phyloP scores from a whole-genome alignment of 2,329 filamentous ascomycete genomes.

The Fusarium beomiforme region DNA sequence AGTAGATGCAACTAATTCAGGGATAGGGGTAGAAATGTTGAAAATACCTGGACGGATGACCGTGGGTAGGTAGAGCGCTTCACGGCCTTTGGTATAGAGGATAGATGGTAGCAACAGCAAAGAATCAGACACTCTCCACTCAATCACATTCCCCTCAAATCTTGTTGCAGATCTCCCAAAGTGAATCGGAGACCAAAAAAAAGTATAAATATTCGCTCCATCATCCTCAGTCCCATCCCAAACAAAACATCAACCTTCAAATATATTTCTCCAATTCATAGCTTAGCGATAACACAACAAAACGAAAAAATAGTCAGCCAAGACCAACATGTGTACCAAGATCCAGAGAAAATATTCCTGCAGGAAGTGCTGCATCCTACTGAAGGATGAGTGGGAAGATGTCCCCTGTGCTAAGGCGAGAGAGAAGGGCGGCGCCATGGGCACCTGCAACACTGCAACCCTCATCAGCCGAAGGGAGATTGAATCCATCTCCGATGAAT shows the following conservation, averaged over 20 bases:
- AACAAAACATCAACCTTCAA: no score
- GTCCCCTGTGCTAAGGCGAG: background rate
- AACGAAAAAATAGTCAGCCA: rapidly evolving
- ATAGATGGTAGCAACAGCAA: no score
- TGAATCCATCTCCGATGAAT: background rate
- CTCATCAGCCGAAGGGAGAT: background rate
- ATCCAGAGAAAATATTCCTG: background rate
- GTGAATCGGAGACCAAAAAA: background rate
- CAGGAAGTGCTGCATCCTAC: background rate
- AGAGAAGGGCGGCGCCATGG: background rate
- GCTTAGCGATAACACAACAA: no score
- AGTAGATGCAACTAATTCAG: background rate
- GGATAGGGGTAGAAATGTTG: background rate
- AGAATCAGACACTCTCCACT: no score
- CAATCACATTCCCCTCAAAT: no score
- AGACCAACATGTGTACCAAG: background rate
- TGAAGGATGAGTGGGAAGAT: background rate
- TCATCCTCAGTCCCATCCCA: no score
- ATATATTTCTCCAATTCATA: no score
- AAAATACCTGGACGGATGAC: background rate
- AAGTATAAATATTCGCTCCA: background rate
- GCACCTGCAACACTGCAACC: background rate
- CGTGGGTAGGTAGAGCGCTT: no score
- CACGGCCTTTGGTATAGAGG: no score
- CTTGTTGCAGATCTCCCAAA: no score